These are phyloP conservation scores for Bauhinia variegata DNA, from an alignment of 306 rosid species.

Conservation along the genomic window DNA sequence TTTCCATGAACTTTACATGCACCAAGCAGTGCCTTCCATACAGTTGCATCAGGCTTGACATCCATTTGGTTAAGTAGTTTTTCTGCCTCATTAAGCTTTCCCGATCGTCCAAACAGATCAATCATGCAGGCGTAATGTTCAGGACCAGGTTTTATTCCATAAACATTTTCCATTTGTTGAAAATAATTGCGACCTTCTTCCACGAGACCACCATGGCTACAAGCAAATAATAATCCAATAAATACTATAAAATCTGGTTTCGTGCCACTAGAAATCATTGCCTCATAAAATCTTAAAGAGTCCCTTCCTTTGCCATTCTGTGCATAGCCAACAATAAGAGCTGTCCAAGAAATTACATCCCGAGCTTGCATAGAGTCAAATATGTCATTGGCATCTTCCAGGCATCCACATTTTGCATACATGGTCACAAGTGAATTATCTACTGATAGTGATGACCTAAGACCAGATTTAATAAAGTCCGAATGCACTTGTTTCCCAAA, in stretches of 20 bases:
- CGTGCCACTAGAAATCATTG: constrained; percentile 70
- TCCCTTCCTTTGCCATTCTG: constrained; percentile 85
- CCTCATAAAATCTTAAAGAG: constrained; percentile 68
- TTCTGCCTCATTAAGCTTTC: constrained; percentile 67
- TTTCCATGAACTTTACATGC: constrained; percentile 84
- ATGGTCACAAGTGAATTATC: constrained; percentile 81
- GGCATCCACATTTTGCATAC: constrained; percentile 92
- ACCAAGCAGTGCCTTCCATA: constrained; percentile 91
- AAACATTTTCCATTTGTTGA: constrained; percentile 63
- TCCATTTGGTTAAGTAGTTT: constrained; percentile 64
- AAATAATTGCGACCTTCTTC: constrained; percentile 61
- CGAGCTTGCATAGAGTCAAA: constrained; percentile 63
- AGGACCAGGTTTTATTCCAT: constrained; percentile 78
- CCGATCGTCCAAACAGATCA: constrained; percentile 83
- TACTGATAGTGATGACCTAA: constrained; percentile 56
- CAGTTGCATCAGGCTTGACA: constrained; percentile 78
- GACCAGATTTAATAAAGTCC: constrained; percentile 64
- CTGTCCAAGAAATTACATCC: constrained; percentile 86
- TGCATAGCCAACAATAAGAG: constrained; percentile 90
- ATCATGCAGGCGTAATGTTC: constrained; percentile 92
- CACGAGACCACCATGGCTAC: constrained; percentile 89
- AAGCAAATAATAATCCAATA: constrained; percentile 87
- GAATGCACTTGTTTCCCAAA: constrained; percentile 85
- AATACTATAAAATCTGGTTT: constrained; percentile 84
- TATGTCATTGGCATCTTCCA: constrained; percentile 69